These are phyloP conservation scores for Didymella pinodella DNA, from an alignment of 2,329 filamentous ascomycete genomes.

Conservation along the genomic window DNA sequence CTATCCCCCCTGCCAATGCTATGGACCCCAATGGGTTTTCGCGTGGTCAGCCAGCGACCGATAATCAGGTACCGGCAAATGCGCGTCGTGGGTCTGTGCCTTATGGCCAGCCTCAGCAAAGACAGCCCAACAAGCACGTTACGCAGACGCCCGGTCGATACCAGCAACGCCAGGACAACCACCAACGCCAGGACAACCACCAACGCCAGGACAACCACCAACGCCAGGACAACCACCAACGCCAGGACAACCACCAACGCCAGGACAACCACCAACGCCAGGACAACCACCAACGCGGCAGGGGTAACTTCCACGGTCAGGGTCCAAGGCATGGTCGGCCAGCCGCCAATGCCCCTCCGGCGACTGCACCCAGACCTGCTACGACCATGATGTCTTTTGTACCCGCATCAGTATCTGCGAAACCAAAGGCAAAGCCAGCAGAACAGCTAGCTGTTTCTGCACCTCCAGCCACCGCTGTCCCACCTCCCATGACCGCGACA, in stretches of 20 bases:
- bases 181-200: slow-evolving; percentile 35
- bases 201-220: slow-evolving; percentile 35
- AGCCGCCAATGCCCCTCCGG: slow-evolving; percentile 22
- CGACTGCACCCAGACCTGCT: slow-evolving; percentile 31
- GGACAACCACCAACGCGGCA: slow-evolving; percentile 32
- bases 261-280: slow-evolving; percentile 37
- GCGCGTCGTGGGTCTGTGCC: slow-evolving; percentile 39
- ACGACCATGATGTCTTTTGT: slow-evolving; percentile 46
- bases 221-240: slow-evolving; percentile 34
- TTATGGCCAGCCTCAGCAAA: slow-evolving; percentile 36
- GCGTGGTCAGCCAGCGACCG: slow-evolving; percentile 28
- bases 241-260: slow-evolving; percentile 35
- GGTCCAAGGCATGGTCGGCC: slow-evolving; percentile 25
- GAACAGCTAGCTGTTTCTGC: slow-evolving; percentile 34
- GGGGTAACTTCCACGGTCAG: slow-evolving; percentile 23
- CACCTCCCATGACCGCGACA: slow-evolving; percentile 28
- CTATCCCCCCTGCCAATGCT: slow-evolving; percentile 26
- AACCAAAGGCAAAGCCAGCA: slow-evolving; percentile 30
- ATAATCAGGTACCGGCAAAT: slow-evolving; percentile 23
- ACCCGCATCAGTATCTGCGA: slow-evolving; percentile 48
- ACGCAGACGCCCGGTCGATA: slow-evolving; percentile 36
- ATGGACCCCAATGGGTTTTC: slow-evolving; percentile 33
- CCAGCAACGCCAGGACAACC: slow-evolving; percentile 37
- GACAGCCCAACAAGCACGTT: slow-evolving; percentile 35
- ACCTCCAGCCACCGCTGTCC: slow-evolving; percentile 24